These are phyloP conservation scores for Panicum miliaceum DNA, from an alignment of 176 grass and related monocot genomes.

Conservation along the genomic window DNA sequence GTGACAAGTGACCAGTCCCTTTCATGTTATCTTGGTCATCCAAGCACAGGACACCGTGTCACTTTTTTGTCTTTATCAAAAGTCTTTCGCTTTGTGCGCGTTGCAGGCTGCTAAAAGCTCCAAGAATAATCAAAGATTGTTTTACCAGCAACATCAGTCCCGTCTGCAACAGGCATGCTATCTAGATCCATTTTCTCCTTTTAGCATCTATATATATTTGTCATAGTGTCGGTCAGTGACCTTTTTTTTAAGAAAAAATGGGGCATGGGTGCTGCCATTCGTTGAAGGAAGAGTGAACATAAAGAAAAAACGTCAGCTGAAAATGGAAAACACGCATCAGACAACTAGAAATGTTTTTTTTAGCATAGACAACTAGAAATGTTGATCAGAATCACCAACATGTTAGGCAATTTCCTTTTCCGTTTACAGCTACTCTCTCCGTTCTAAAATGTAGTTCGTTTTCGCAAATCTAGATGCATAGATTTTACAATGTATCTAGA, in stretches of 20 bases:
- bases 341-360: neutral
- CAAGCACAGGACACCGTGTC: slow-evolving; percentile 26
- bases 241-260: neutral
- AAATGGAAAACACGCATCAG: neutral
- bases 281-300: neutral
- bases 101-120: slow-evolving; percentile 23
- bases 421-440: slow-evolving; percentile 14
- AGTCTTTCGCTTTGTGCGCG: slow-evolving; percentile 2
- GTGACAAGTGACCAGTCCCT: slow-evolving; percentile 43
- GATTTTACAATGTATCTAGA: no score
- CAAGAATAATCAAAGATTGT: slow-evolving; percentile 5
- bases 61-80: slow-evolving; percentile 47
- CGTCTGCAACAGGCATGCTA: neutral
- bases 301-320: neutral
- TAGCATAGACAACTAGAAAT: no score
- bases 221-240: neutral
- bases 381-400: neutral
- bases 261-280: neutral
- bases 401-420: neutral
- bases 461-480: no score
- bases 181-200: neutral
- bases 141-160: neutral
- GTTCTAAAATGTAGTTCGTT: no score
- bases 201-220: neutral
- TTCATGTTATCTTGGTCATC: slow-evolving; percentile 45